Evolutionary conservation across 2,329 filamentous ascomycete genomes (phyloP).

Genomic region (Xylariaceae sp.): DNA sequence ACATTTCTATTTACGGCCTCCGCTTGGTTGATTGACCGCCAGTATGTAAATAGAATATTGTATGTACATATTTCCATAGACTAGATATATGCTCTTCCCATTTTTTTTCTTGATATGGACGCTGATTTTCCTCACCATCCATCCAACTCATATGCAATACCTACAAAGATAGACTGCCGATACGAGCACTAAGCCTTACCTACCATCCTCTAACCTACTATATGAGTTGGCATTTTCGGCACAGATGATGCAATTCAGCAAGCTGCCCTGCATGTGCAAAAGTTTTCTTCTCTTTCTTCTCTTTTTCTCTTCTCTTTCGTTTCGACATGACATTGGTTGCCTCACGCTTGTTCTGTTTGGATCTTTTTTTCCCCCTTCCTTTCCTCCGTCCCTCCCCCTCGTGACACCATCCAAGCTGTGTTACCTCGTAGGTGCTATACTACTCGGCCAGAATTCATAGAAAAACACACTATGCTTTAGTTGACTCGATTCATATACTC

Average conservation of each 20-base stretch:
- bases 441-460: neutral
- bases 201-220: neutral
- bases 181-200: no score
- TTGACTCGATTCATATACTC: neutral
- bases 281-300: slow-evolving; percentile 2
- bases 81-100: neutral
- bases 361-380: slow-evolving; percentile 2
- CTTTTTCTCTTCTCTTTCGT: slow-evolving; percentile 3
- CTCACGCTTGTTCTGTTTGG: neutral
- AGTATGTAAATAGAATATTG: neutral
- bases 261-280: no score
- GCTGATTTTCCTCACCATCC: neutral
- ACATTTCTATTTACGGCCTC: no score
- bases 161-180: no score
- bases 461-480: neutral
- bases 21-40: neutral
- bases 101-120: neutral
- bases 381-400: neutral
- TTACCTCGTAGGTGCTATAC: neutral
- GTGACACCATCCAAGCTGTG: neutral
- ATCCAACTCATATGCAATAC: neutral
- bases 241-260: no score
- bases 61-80: no score
- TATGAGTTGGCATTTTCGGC: no score
- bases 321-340: slow-evolving; percentile 1